Evolutionary conservation across 305 asterid genomes (phyloP).

Genomic region (Rubia tinctorum): DNA sequence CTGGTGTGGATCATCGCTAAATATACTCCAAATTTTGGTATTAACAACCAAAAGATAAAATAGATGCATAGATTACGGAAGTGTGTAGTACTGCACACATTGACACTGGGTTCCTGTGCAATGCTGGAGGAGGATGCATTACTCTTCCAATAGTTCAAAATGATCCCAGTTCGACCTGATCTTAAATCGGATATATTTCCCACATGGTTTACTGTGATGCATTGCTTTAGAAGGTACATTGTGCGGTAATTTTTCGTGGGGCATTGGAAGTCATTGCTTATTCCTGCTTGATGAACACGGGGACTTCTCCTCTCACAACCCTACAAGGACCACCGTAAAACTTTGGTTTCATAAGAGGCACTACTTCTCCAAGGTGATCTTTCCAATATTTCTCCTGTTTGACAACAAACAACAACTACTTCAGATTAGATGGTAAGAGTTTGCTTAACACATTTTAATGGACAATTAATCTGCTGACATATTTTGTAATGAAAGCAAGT

Average conservation of each 20-base stretch:
- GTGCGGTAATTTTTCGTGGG: not conserved
- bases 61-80: too few species aligned
- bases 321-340: constrained; percentile 92
- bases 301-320: constrained; percentile 81
- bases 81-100: not conserved
- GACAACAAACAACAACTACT: not conserved
- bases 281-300: constrained; percentile 39
- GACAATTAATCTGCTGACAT: not conserved
- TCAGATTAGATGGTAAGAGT: not conserved
- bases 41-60: not conserved
- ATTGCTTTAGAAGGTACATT: not conserved
- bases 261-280: not conserved
- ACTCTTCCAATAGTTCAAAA: too few species aligned
- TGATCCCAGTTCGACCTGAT: not conserved
- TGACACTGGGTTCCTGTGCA: not conserved
- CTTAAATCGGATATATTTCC: too few species aligned
- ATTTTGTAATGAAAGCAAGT: not conserved
- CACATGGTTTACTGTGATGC: too few species aligned
- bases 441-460: not conserved
- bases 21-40: too few species aligned
- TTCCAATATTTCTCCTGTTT: constrained; percentile 88
- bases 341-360: constrained; percentile 81
- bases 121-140: too few species aligned
- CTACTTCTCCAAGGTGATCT: constrained; percentile 76
- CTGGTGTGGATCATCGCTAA: too few species aligned